phyloP scores from a whole-genome alignment of 140 eudicot species.

The Stevia rebaudiana region DNA sequence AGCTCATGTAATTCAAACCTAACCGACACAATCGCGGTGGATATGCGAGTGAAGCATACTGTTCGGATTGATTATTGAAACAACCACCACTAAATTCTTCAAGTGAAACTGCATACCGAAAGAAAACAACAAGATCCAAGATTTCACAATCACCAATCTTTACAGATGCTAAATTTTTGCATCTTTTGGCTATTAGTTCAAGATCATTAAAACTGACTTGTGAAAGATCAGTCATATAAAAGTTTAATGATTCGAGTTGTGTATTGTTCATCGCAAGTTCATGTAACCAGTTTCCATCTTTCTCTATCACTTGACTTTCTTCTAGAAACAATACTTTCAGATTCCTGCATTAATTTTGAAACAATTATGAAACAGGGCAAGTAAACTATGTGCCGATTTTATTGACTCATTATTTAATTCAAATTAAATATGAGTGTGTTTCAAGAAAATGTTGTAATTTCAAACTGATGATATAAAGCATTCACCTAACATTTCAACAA shows the following conservation, averaged over 20 bases:
- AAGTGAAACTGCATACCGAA: conserved; percentile 35
- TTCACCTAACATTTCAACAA: background rate
- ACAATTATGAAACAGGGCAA: conserved; percentile 2
- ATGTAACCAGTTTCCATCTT: conserved; percentile 56
- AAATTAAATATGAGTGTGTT: conserved; percentile 8
- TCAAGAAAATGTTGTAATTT: conserved; percentile 1
- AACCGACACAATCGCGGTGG: conserved; percentile 50
- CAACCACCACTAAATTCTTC: conserved; percentile 69
- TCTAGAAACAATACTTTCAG: conserved; percentile 48
- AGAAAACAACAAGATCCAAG: conserved; percentile 44
- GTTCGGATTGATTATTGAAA: conserved; percentile 40
- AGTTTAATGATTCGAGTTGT: conserved; percentile 51
- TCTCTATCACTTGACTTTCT: conserved; percentile 45
- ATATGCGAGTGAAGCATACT: conserved; percentile 34
- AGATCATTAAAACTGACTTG: conserved; percentile 41
- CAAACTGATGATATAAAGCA: background rate
- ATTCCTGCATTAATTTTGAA: conserved; percentile 33
- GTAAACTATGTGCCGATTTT: background rate
- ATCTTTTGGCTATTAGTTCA: conserved; percentile 48
- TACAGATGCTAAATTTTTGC: conserved; percentile 42
- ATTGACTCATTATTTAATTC: background rate
- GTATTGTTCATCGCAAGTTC: conserved; percentile 61
- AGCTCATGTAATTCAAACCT: conserved; percentile 62
- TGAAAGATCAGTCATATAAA: conserved; percentile 55
- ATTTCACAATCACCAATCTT: conserved; percentile 56